Evolutionary conservation across 2,329 filamentous ascomycete genomes (phyloP), one percentile per base, ranked within the genome.

Genomic region (Cordyceps farinosa): DNA sequence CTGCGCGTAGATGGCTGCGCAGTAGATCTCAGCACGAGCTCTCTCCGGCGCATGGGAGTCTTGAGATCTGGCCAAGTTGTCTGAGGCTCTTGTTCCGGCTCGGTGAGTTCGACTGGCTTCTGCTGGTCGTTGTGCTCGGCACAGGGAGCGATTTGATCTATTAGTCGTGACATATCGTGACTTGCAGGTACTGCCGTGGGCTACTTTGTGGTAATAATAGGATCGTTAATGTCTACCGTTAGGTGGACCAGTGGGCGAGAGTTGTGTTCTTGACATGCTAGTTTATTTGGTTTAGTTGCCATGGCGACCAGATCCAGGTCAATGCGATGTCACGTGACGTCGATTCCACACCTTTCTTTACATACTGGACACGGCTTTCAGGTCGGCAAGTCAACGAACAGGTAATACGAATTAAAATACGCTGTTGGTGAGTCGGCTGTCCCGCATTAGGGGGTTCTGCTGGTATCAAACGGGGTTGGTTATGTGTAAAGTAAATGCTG

Each of bases 1-100:
- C 71, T 73, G 44, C 70, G 72, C 9, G 61, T 67, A 34, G 70
- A 69, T 17, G 69, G 61, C 38, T 69, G 71, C 17, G 63, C 52
- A 17, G 68, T 64, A 17, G 69, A 64, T 29, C 72, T 74, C 8
- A 69, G 66, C 32, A 69, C 61, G 9, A 69, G 66, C n/a, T 66
- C 44, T 57, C 68, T 67, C 50, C 62, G 63, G n/a, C n/a, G 59
- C 51, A 45, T 60, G n/a, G 47, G 61, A 27, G 48, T 64, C 29
- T 52, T 56, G 45, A 47, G 47, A 6, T 61, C 42, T n/a, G 40
- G 51, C 22, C 11, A 10, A 13, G 32, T 32, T 10, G 36, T 58
- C n/a, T 47, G 44, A 11, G n/a, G 15, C 13, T 34, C 38, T 36
- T 40, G 47, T 9, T 40, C n/a, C 9, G 27, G 50, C 13, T 38